phyloP scores from a whole-genome alignment of 805 yeast genomes.

The Jamesozyma lodderae region DNA sequence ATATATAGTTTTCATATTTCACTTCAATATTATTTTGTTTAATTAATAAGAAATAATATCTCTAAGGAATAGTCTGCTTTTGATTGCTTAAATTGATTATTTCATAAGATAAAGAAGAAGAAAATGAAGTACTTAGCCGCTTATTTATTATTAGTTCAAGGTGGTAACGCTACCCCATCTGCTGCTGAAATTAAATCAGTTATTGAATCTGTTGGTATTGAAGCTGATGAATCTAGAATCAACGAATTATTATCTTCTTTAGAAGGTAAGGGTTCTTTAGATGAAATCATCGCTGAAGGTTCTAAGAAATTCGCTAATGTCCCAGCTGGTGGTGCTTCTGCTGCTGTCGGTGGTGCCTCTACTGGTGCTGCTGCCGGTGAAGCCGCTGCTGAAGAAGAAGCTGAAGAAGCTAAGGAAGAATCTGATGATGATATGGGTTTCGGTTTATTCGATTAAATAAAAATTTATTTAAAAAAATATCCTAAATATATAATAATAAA shows the following conservation, averaged over 20 bases:
- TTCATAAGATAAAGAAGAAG: slow-evolving; percentile 24
- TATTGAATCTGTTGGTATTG: slow-evolving; percentile 69
- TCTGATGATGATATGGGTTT: slow-evolving; percentile 89
- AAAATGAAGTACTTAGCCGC: slow-evolving; percentile 83
- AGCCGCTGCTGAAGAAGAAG: slow-evolving; percentile 46
- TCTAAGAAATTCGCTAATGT: slow-evolving; percentile 41
- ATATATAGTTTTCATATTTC: background rate
- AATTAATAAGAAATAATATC: background rate
- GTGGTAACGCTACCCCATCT: slow-evolving; percentile 83
- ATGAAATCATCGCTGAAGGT: slow-evolving; percentile 53
- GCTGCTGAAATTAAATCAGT: slow-evolving; percentile 66
- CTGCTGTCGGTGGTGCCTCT: slow-evolving; percentile 36
- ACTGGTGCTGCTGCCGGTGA: slow-evolving; percentile 40
- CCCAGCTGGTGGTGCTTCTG: slow-evolving; percentile 36
- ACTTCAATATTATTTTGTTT: background rate
- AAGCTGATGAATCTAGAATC: slow-evolving; percentile 71
- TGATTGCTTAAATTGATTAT: slow-evolving; percentile 32
- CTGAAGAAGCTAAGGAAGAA: slow-evolving; percentile 54
- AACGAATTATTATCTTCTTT: slow-evolving; percentile 63
- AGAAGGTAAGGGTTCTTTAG: slow-evolving; percentile 70
- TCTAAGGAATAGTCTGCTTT: slow-evolving; percentile 34
- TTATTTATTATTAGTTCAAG: slow-evolving; percentile 80
- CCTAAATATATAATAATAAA: slow-evolving; percentile 6
- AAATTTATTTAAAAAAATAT: slow-evolving; percentile 1
- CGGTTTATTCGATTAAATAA: slow-evolving; percentile 78